Percentiles rank a stretch among this genome's conserved stretches.
These are phyloP conservation scores for Endotrypanum monterogeii DNA, from an alignment of 208 protist genomes.

Conservation along the genomic window DNA sequence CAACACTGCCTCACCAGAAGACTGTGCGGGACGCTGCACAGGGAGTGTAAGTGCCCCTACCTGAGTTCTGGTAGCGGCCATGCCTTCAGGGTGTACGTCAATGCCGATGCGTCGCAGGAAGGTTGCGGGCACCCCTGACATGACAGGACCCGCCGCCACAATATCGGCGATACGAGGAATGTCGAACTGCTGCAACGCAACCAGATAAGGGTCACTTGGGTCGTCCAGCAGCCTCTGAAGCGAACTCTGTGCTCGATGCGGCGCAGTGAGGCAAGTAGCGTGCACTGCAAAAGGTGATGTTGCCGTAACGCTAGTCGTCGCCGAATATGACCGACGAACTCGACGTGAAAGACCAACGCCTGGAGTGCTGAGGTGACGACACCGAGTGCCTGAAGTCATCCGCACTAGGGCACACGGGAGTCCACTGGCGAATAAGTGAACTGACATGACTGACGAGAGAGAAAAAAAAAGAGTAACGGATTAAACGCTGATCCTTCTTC, in stretches of 20 bases:
- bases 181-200: conserved; percentile 50
- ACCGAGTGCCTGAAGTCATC: not conserved
- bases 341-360: conserved; percentile 1
- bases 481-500: not conserved
- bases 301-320: not conserved
- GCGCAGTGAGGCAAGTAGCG: not conserved
- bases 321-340: not conserved
- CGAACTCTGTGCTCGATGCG: conserved; percentile 39
- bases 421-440: conserved; percentile 1
- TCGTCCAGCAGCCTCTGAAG: conserved; percentile 57
- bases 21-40: conserved; percentile 8
- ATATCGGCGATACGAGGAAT: conserved; percentile 50
- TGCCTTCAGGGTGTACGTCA: conserved; percentile 13
- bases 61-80: conserved; percentile 9
- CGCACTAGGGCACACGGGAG: not conserved
- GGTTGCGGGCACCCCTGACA: conserved; percentile 9
- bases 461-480: too few species aligned
- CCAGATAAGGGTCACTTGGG: conserved; percentile 53
- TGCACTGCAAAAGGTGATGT: conserved; percentile 3
- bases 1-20: conserved; percentile 37
- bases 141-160: conserved; percentile 20
- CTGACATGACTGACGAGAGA: not conserved
- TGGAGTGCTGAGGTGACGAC: not conserved
- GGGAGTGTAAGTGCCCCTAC: conserved; percentile 26
- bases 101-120: conserved; percentile 29